Conservation (phyloP, 169 alveolate species). For the Plasmodium vinckei region DNA sequence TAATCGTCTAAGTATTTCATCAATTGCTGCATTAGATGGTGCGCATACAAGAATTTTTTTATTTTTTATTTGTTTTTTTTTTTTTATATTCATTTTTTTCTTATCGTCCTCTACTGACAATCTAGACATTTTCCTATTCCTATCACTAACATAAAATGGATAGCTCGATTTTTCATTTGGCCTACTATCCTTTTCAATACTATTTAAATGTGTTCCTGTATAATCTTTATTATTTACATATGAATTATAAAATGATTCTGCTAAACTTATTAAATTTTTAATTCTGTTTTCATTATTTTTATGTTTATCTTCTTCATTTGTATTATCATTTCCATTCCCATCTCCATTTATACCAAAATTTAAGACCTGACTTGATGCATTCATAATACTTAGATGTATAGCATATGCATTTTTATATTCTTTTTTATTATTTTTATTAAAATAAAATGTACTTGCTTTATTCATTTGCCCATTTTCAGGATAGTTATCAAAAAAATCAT, state of each 20-base stretch:
- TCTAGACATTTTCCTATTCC: neutral
- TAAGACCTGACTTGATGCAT: conserved; percentile 31
- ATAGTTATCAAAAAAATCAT: conserved; percentile 46
- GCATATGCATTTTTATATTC: conserved; percentile 48
- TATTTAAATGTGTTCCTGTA: neutral
- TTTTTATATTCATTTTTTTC: conserved; percentile 15
- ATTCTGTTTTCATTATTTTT: conserved; percentile 63
- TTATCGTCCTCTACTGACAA: neutral
- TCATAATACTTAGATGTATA: conserved; percentile 69
- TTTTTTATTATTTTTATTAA: conserved; percentile 17
- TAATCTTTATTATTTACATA: conserved; percentile 13
- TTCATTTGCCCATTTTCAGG: conserved; percentile 9
- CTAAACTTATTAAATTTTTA: conserved; percentile 30
- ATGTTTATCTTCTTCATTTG: conserved; percentile 25
- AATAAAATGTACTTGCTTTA: conserved; percentile 12
- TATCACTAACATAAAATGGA: conserved; percentile 15
- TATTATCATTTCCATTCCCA: neutral
- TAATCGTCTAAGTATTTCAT: conserved; percentile 96
- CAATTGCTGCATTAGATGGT: conserved; percentile 99
- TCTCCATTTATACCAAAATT: conserved; percentile 6
- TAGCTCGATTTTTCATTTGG: conserved; percentile 22
- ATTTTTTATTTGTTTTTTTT: conserved; percentile 29
- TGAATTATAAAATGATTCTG: conserved; percentile 34
- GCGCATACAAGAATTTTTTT: conserved; percentile 96
- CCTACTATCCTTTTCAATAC: neutral